phyloP scores from a whole-genome alignment of 2,329 filamentous ascomycete genomes.

The Zymoseptoria pseudotritici region DNA sequence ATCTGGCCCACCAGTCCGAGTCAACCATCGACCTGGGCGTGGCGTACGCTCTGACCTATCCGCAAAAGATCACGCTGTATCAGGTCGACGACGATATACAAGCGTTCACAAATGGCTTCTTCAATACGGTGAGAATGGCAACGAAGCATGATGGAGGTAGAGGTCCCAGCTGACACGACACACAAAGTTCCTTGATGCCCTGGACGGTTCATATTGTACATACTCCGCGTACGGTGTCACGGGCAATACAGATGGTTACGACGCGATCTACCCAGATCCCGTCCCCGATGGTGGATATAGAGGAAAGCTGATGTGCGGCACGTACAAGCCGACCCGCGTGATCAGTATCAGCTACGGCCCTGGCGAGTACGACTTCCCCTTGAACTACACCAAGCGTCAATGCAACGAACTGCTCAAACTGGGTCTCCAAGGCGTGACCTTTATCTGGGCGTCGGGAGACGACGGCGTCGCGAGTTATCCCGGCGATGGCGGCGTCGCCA shows the following conservation, averaged over 20 bases:
- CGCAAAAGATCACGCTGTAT: constrained; percentile 16
- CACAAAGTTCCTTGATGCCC: constrained; percentile 11
- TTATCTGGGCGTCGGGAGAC: constrained; percentile 4
- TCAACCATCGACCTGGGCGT: constrained; percentile 15
- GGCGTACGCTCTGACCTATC: constrained; percentile 14
- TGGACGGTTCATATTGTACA: constrained; percentile 16
- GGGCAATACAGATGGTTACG: constrained; percentile 8
- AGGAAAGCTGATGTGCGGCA: constrained; percentile 38
- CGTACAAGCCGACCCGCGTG: constrained; percentile 46
- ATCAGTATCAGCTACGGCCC: constrained; percentile 51
- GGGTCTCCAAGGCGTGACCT: constrained; percentile 38
- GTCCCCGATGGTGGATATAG: constrained; percentile 41
- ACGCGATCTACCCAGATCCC: constrained; percentile 39
- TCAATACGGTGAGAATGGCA: constrained; percentile 7
- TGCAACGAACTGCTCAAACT: constrained; percentile 39
- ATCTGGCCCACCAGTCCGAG: constrained; percentile 9
- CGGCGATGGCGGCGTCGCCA: constrained; percentile 19
- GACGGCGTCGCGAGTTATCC: constrained; percentile 22
- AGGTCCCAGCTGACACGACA: too few relatives aligned
- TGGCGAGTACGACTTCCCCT: constrained; percentile 44
- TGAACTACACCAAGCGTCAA: constrained; percentile 42
- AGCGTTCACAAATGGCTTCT: neutral
- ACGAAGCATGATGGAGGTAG: too few relatives aligned
- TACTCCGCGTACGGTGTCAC: constrained; percentile 13
- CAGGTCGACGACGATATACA: constrained; percentile 13